phyloP scores from a whole-genome alignment of 306 rosid species.

The Ochetophila trinervis region DNA sequence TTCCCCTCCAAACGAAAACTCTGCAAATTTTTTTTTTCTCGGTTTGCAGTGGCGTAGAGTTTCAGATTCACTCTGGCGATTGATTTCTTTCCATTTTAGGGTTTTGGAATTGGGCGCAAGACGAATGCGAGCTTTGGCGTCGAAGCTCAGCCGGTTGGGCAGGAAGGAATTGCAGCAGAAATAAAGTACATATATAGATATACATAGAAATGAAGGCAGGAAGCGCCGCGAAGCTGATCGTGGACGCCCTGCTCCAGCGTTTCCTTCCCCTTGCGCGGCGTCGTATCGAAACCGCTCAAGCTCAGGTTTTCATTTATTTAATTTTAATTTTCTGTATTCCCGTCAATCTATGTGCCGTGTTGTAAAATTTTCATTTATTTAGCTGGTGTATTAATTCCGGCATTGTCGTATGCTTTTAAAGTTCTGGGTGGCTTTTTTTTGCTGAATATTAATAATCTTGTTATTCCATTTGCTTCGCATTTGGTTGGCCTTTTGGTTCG shows the following conservation, averaged over 20 bases:
- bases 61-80: background rate
- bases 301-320: slow-evolving; percentile 51
- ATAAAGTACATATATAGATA: background rate
- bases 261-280: slow-evolving; percentile 98
- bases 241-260: slow-evolving; percentile 96
- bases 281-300: slow-evolving; percentile 98
- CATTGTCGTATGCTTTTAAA: no score
- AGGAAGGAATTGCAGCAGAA: slow-evolving; percentile 4
- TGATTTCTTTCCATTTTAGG: slow-evolving; percentile 5
- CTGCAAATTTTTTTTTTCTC: background rate
- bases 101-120: slow-evolving; percentile 13
- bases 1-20: background rate
- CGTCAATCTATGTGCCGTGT: background rate
- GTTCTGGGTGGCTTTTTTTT: background rate
- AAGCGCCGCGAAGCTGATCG: slow-evolving; percentile 95
- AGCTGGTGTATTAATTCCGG: background rate
- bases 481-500: no score
- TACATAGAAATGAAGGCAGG: slow-evolving; percentile 71
- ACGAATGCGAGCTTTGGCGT: slow-evolving; percentile 20
- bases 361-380: background rate
- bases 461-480: no score
- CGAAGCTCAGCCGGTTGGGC: slow-evolving; percentile 10
- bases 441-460: no score
- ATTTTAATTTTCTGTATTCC: no score
- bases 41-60: background rate